Percentiles rank a stretch among this genome's conserved stretches.
phyloP scores from a whole-genome alignment of 306 rosid species.

The Castanea crenata region DNA sequence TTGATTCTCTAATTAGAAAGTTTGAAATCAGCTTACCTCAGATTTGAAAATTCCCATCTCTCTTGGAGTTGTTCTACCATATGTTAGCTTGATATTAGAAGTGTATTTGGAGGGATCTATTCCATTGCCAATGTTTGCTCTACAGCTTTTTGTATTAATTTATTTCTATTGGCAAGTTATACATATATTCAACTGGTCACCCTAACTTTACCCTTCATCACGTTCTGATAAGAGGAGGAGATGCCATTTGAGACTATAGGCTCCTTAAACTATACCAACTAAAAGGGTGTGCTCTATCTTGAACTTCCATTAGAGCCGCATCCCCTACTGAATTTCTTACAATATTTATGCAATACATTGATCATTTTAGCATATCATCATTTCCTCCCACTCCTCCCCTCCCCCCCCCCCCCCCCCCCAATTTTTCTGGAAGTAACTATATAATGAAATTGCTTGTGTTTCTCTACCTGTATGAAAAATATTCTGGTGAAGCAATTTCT shows the following conservation, averaged over 20 bases:
- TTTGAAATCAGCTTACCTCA: neutral
- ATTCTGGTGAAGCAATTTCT: too few species aligned
- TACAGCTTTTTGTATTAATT: neutral
- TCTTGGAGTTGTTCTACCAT: neutral
- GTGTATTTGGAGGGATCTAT: neutral
- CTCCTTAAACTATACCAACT: neutral
- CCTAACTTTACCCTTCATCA: neutral
- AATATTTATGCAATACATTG: neutral
- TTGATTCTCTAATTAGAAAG: neutral
- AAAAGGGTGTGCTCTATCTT: neutral
- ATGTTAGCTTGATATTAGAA: neutral
- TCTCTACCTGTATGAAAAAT: slow-evolving; percentile 7
- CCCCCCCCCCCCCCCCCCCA: too few species aligned
- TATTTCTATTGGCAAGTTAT: neutral
- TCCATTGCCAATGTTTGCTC: neutral
- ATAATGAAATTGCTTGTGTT: neutral
- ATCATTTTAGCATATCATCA: neutral
- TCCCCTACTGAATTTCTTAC: neutral
- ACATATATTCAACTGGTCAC: neutral
- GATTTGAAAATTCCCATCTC: neutral
- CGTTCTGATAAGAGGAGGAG: neutral
- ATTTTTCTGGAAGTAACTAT: too few species aligned
- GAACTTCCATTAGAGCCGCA: neutral
- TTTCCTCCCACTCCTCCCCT: neutral
- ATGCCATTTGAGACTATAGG: neutral